These are phyloP conservation scores for Brassica balearica DNA, from an alignment of 441 rosid species.

Conservation along the genomic window DNA sequence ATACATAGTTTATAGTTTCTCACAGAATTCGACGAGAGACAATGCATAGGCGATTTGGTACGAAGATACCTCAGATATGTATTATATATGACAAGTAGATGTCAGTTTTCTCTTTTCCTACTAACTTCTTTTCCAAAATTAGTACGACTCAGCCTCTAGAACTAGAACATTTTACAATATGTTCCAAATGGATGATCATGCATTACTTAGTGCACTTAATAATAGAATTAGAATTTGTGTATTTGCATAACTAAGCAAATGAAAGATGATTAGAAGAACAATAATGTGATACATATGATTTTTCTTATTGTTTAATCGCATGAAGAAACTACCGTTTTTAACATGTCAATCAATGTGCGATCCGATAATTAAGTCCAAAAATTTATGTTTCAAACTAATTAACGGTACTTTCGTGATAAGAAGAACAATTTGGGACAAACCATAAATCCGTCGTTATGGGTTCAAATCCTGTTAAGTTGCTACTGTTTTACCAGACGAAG, in stretches of 20 bases:
- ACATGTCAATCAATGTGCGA: not conserved
- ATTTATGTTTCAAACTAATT: not conserved
- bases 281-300: not conserved
- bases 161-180: conserved; percentile 23
- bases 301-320: conserved; percentile 10
- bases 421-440: not conserved
- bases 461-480: not conserved
- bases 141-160: conserved; percentile 16
- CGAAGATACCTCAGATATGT: conserved; percentile 35
- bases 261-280: conserved; percentile 23
- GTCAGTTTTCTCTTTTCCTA: conserved; percentile 21
- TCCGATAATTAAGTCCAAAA: not conserved
- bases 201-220: conserved; percentile 20
- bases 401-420: not conserved
- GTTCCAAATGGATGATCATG: conserved; percentile 29
- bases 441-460: not conserved
- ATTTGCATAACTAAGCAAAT: conserved; percentile 18
- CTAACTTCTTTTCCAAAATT: not conserved
- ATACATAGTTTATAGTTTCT: conserved; percentile 36
- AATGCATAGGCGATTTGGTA: conserved; percentile 32
- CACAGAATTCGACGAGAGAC: conserved; percentile 28
- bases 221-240: conserved; percentile 14
- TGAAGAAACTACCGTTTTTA: not conserved
- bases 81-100: conserved; percentile 38
- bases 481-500: not conserved